phyloP scores from a whole-genome alignment of 2,329 filamentous ascomycete species.

The Colletotrichum sp. region DNA sequence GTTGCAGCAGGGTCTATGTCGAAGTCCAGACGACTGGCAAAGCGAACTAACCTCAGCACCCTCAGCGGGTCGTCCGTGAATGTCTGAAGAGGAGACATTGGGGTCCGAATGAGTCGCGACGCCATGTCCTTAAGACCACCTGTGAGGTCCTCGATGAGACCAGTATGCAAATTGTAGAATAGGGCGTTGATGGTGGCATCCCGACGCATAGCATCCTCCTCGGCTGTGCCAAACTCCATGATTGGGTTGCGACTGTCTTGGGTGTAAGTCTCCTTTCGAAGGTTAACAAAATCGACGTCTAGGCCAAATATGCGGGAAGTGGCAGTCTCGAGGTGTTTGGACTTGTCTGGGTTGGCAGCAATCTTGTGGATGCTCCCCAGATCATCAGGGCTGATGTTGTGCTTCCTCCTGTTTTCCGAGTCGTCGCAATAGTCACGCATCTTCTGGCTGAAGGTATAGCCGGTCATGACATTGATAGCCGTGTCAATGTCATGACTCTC shows the following conservation, averaged over 20 bases:
- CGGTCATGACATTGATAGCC: conserved; percentile 86
- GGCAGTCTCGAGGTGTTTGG: conserved; percentile 92
- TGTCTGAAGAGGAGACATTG: conserved; percentile 85
- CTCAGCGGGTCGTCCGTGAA: conserved; percentile 94
- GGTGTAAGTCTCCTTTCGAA: conserved; percentile 89
- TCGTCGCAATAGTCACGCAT: conserved; percentile 72
- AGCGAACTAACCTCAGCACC: conserved; percentile 85
- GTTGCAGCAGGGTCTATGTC: conserved; percentile 74
- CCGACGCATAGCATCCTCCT: conserved; percentile 86
- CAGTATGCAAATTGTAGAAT: conserved; percentile 90
- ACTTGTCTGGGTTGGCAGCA: conserved; percentile 91
- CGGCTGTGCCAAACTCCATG: conserved; percentile 91
- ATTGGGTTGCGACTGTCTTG: conserved; percentile 89
- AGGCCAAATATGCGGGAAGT: conserved; percentile 85
- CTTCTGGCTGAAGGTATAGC: conserved; percentile 73
- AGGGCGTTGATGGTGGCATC: conserved; percentile 96
- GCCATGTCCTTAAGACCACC: conserved; percentile 78
- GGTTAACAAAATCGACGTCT: conserved; percentile 93
- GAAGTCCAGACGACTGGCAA: conserved; percentile 85
- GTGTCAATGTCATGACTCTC: conserved; percentile 84
- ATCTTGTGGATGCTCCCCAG: conserved; percentile 86
- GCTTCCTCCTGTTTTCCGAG: conserved; percentile 64
- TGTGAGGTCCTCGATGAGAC: conserved; percentile 84
- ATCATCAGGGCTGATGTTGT: conserved; percentile 61
- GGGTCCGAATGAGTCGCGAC: conserved; percentile 78